Percentiles rank a stretch among this genome's conserved stretches.
phyloP scores from a whole-genome alignment of 495 filamentous ascomycete genomes.

The Hyaloscypha finlandica region DNA sequence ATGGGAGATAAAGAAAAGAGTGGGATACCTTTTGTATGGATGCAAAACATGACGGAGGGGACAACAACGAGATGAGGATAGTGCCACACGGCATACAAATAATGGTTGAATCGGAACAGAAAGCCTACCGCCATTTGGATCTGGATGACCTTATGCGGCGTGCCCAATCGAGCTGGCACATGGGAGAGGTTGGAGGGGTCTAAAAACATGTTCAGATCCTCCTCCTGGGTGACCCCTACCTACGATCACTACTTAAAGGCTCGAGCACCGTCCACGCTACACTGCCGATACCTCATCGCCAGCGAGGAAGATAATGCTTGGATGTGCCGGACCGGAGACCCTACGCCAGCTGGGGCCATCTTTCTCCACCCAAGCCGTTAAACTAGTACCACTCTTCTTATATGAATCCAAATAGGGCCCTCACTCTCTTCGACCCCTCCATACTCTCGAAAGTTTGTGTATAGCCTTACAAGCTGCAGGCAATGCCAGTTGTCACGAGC shows the following conservation, averaged over 20 bases:
- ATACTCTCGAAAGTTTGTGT: neutral
- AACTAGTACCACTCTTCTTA: neutral
- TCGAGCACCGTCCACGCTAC: neutral
- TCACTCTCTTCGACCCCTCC: neutral
- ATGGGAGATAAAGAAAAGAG: neutral
- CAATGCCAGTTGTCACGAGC: neutral
- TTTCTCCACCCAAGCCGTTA: neutral
- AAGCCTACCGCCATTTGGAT: neutral
- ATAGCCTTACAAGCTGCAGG: neutral
- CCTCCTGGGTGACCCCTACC: neutral
- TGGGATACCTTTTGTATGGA: neutral
- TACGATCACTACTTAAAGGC: neutral
- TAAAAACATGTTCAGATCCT: neutral
- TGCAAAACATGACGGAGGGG: neutral
- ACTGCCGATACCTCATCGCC: neutral
- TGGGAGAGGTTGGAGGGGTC: neutral
- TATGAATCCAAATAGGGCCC: neutral
- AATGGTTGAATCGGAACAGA: neutral
- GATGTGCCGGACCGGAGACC: slow-evolving; percentile 1
- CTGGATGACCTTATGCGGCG: neutral
- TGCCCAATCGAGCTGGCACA: neutral
- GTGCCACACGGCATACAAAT: neutral
- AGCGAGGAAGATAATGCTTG: neutral
- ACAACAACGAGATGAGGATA: neutral
- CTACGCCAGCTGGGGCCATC: too few relatives aligned